A percentile compares a stretch with the other conserved stretches of the same genome.
Conservation (phyloP, 176 grass and related monocot genomes). For the Tillandsia leiboldiana region DNA sequence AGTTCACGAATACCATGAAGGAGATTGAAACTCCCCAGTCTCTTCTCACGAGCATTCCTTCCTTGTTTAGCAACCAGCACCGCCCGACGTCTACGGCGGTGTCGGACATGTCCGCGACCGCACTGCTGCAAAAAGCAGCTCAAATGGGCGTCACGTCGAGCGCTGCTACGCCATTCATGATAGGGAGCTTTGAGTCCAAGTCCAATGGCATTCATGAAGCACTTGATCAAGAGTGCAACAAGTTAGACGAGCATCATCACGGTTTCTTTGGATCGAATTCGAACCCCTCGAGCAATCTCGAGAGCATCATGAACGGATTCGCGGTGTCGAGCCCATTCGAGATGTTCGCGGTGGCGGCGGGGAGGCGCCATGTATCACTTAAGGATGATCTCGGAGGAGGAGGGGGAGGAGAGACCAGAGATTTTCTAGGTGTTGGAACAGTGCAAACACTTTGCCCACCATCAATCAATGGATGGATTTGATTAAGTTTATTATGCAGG, state of each 20-base stretch:
- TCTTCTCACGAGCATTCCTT: constrained; percentile 36
- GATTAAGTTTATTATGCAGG: constrained; percentile 7
- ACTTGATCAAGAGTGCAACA: constrained; percentile 25
- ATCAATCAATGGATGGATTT: constrained; percentile 68
- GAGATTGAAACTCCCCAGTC: constrained; percentile 19
- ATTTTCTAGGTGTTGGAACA: constrained; percentile 74
- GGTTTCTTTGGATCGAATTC: constrained; percentile 17
- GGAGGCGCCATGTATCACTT: constrained; percentile 20
- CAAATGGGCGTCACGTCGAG: constrained; percentile 53
- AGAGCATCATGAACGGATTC: constrained; percentile 22
- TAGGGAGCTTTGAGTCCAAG: constrained; percentile 22
- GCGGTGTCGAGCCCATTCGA: constrained; percentile 36
- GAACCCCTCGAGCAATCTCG: constrained; percentile 22
- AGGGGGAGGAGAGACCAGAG: constrained; percentile 52
- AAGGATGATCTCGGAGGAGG: constrained; percentile 30
- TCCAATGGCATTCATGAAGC: background rate
- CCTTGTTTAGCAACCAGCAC: constrained; percentile 47
- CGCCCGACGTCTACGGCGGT: constrained; percentile 17
- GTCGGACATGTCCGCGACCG: constrained; percentile 69
- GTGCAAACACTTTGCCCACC: constrained; percentile 61
- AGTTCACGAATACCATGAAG: constrained; percentile 28
- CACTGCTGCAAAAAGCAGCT: constrained; percentile 66
- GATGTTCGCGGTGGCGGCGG: constrained; percentile 25
- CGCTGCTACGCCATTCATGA: constrained; percentile 9
- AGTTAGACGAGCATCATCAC: constrained; percentile 14